These are phyloP conservation scores for Fusarium subtropicale DNA, from an alignment of 2,329 filamentous ascomycete genomes.

Conservation along the genomic window DNA sequence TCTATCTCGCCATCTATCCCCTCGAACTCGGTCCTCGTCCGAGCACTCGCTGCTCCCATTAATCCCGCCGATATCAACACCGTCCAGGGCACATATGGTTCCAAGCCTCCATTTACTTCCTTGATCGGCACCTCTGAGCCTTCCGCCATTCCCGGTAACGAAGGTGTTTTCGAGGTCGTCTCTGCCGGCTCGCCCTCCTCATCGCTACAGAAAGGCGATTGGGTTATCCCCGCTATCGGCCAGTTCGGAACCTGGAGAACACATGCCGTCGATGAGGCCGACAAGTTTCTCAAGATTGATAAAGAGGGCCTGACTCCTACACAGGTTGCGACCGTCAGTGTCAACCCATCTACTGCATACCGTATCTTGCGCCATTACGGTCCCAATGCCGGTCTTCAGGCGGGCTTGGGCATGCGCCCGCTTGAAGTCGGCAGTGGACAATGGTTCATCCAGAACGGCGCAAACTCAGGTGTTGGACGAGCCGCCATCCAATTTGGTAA, in stretches of 20 bases:
- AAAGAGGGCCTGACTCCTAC: conserved; percentile 76
- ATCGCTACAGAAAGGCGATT: conserved; percentile 79
- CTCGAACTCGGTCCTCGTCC: conserved; percentile 74
- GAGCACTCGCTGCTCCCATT: conserved; percentile 89
- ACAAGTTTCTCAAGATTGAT: conserved; percentile 75
- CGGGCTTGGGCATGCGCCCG: conserved; percentile 59
- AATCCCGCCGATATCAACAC: conserved; percentile 99
- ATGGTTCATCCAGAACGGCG: conserved; percentile 98
- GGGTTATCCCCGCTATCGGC: conserved; percentile 88
- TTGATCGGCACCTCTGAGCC: conserved; percentile 81
- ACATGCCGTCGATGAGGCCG: conserved; percentile 75
- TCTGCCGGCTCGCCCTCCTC: conserved; percentile 69
- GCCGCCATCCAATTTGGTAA: conserved; percentile 89
- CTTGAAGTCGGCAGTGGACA: conserved; percentile 69
- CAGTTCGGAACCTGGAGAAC: conserved; percentile 96
- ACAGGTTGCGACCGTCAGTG: conserved; percentile 87
- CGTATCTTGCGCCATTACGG: conserved; percentile 89
- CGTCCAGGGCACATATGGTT: conserved; percentile 95
- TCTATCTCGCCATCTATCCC: conserved; percentile 82
- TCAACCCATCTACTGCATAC: conserved; percentile 96
- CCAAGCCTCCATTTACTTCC: conserved; percentile 80
- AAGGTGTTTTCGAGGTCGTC: conserved; percentile 92
- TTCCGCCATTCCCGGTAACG: conserved; percentile 85
- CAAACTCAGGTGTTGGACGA: conserved; percentile 91
- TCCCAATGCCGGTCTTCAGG: conserved; percentile 57